phyloP scores from a whole-genome alignment of 257 asterid species.

The Eucommia ulmoides region DNA sequence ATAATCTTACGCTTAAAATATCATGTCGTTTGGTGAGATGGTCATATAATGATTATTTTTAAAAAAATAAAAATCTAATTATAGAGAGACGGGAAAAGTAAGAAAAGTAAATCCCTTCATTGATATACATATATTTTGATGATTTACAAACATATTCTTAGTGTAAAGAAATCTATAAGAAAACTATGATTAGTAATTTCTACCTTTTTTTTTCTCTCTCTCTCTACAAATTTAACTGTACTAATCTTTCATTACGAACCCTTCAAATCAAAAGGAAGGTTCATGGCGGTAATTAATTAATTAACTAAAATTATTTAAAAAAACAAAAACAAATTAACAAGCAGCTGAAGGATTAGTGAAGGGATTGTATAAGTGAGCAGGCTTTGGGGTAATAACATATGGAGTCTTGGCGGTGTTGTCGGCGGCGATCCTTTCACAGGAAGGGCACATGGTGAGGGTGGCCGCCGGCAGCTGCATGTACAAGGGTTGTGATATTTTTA shows the following conservation, averaged over 20 bases:
- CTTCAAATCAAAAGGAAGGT: constrained; percentile 30
- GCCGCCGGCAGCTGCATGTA: constrained; percentile 79
- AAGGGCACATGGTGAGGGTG: constrained; percentile 62
- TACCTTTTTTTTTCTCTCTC: background rate
- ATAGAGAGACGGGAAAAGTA: background rate
- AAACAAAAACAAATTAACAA: constrained; percentile 21
- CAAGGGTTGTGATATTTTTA: constrained; percentile 61
- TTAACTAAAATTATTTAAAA: background rate
- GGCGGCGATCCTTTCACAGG: constrained; percentile 51
- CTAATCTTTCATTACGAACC: constrained; percentile 21
- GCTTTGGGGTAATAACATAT: constrained; percentile 31
- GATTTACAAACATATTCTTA: constrained; percentile 16
- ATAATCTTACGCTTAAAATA: no score
- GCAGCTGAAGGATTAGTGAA: constrained; percentile 58
- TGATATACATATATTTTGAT: constrained; percentile 9
- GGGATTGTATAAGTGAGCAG: constrained; percentile 34
- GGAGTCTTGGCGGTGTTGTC: constrained; percentile 28
- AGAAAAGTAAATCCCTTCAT: constrained; percentile 8
- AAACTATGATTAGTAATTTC: constrained; percentile 2
- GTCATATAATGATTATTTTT: no score
- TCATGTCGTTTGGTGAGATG: background rate
- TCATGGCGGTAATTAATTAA: background rate
- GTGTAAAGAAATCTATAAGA: background rate
- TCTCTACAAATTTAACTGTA: constrained; percentile 12
- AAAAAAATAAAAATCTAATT: no score